Evolutionary conservation across 2,329 filamentous ascomycete species (phyloP), one percentile per base, ranked within the genome.

Genomic region (Exophiala alcalophila): DNA sequence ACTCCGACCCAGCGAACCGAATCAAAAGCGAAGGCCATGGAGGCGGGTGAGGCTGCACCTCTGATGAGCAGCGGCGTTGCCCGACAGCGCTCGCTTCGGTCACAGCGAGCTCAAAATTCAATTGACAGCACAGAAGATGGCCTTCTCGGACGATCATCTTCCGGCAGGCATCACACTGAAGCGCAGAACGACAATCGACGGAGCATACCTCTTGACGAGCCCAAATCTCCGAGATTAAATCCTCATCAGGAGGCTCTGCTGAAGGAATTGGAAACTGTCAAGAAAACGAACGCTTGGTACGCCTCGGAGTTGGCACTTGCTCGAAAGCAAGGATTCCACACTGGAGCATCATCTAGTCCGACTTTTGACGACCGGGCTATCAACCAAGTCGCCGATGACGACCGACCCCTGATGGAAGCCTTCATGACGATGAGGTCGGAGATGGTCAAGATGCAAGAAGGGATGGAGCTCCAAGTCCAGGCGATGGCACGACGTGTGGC

Each of bases 261-360:
- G 10, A 91, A 92, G 61, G 92, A 98, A 61, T 73, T 98, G 2
- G 91, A 98, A 61, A 75, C 81, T 6, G 77, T 83, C 3, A 86
- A 87, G 58, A 92, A 84, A 59, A 80, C 86, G 37, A 97, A 95
- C 65, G 91, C 91, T 0, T 98, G 92, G 92, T 96, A 94, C 64
- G 88, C 89, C 5, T 96, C 91, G 0, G 92, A 98, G 65, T 73
- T 98, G 31, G 88, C 94, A 44, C 72, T 98, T 51, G 94, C 92
- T 5, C 81, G 86, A 35, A 95, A 95, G 65, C 80, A 87, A 27
- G 92, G 92, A 4, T 98, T 97, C 59, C 76, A 80, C 5, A 78
- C 86, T 11, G 88, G 79, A 50, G 71, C 80, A 2, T 80, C 81
- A 1, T 76, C 80, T 18, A 86, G 79, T 58, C 81, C 87, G 10